Evolutionary conservation across 2,329 filamentous ascomycete species (phyloP), one percentile per base, ranked within the genome.

Genomic region (Chaetomium sp.): DNA sequence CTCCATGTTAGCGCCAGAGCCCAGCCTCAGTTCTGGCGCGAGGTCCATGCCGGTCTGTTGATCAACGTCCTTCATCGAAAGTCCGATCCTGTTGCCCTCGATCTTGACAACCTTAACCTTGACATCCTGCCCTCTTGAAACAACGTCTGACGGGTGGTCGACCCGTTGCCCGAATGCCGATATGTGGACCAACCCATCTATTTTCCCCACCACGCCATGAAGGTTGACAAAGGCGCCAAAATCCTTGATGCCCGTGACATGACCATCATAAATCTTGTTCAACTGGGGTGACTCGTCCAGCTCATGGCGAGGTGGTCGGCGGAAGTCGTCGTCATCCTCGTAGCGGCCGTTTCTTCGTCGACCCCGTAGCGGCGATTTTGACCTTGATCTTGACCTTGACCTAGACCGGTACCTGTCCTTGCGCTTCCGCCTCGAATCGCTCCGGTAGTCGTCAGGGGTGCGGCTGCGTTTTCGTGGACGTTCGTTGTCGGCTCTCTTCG

Each of bases 1-100:
- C 74, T 94, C 89, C 82, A 90, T 90, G 72, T 99, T 99, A 12
- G 95, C 95, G 8, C 95, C 95, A 1, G 94, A 95, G 33, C 90
- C 88, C 72, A 98, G 86, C 55, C 90, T 84, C 65, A 85, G 85
- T 68, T 93, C 88, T 0, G 93, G 92, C 33, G 89, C 87, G 47
- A 97, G 79, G 73, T 99, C 95, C 73, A 87, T 85, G 6, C 95
- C 95, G 3, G 91, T 93, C 33, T 86, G 84, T 75, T 99, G 95
- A 71, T 99, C 94, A 19, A 97, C 93, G 67, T 97, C 94, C 74
- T 97, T 97, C 93, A 99, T 97, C 0, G 93, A 97, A 6, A 99
- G 79, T 0, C 93, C 93, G 72, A 98, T 89, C 31, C 91, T 85
- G 60, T 82, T 87, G 4, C 90, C 89, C 73, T 98, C 91, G 60